Percentiles rank a stretch among this genome's conserved stretches.
These are phyloP conservation scores for Fusarium kyushuense DNA, from an alignment of 2,329 filamentous ascomycete genomes.

Conservation along the genomic window DNA sequence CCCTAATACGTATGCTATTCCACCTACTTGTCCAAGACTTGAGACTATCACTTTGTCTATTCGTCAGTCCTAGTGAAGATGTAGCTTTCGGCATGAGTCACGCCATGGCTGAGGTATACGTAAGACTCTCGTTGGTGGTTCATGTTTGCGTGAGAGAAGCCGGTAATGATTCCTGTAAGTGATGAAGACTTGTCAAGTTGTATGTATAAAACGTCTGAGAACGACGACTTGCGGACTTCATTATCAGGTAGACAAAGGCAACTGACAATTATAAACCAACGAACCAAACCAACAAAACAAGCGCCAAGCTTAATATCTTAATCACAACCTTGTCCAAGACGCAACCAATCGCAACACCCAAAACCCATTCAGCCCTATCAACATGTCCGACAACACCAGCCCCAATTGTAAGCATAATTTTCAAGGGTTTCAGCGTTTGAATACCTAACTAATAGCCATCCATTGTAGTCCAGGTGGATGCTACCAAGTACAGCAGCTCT, in stretches of 20 bases:
- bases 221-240: conserved; percentile 10
- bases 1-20: conserved; percentile 25
- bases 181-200: conserved; percentile 1
- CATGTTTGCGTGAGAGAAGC: neutral
- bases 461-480: conserved; percentile 22
- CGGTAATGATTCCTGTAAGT: neutral
- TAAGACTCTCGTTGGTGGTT: conserved; percentile 5
- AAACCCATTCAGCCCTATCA: conserved; percentile 4
- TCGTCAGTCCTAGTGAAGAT: conserved; percentile 20
- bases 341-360: neutral
- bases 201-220: conserved; percentile 39
- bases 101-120: conserved; percentile 35
- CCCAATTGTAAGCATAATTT: conserved; percentile 33
- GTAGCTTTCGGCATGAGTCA: conserved; percentile 45
- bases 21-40: neutral
- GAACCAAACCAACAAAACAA: neutral
- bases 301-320: conserved; percentile 17
- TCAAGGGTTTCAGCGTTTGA: neutral
- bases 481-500: conserved; percentile 23
- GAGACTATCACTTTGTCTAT: conserved; percentile 1
- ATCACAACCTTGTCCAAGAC: conserved; percentile 3
- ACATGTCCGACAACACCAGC: conserved; percentile 28
- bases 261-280: conserved; percentile 1
- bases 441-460: conserved; percentile 10
- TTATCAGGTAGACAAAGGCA: conserved; percentile 24